phyloP scores from a whole-genome alignment of 23 red algal genomes.

The Chondrus crispus region DNA sequence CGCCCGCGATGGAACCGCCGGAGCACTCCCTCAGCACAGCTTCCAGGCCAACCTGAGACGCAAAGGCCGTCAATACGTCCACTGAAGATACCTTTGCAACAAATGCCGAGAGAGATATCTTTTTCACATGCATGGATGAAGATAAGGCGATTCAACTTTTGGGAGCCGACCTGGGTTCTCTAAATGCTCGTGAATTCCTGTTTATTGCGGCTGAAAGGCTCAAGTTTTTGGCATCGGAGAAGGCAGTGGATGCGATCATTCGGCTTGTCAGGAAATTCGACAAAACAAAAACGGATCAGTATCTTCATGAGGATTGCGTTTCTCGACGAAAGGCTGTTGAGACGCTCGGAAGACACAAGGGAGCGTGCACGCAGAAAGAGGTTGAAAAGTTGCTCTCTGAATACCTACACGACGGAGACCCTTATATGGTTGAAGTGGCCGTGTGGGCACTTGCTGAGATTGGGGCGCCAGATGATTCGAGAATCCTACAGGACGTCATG shows the following conservation, averaged over 20 bases:
- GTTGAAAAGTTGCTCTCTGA: slow-evolving; percentile 21
- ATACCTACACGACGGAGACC: slow-evolving; percentile 28
- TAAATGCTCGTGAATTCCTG: slow-evolving; percentile 15
- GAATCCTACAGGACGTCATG: slow-evolving; percentile 5
- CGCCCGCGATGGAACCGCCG: too few species aligned
- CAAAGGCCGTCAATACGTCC: too few species aligned
- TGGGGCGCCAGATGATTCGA: not conserved
- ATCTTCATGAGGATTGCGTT: slow-evolving; percentile 50
- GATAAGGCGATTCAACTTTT: slow-evolving; percentile 19
- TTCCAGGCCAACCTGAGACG: too few species aligned
- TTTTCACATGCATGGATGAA: slow-evolving; percentile 73
- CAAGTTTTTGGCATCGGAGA: slow-evolving; percentile 64
- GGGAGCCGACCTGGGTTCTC: slow-evolving; percentile 1
- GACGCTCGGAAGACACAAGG: slow-evolving; percentile 58
- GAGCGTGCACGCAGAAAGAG: not conserved
- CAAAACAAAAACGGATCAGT: not conserved
- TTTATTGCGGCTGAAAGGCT: slow-evolving; percentile 79
- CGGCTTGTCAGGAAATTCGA: slow-evolving; percentile 38
- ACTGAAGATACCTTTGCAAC: slow-evolving; percentile 67
- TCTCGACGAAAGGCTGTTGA: slow-evolving; percentile 68
- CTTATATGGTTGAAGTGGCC: slow-evolving; percentile 65
- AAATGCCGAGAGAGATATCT: slow-evolving; percentile 63
- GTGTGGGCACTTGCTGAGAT: slow-evolving; percentile 61
- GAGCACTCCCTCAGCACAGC: too few species aligned
- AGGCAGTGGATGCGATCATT: slow-evolving; percentile 37